These are phyloP conservation scores for Casuarina glauca DNA, from an alignment of 306 rosid species.

Conservation along the genomic window DNA sequence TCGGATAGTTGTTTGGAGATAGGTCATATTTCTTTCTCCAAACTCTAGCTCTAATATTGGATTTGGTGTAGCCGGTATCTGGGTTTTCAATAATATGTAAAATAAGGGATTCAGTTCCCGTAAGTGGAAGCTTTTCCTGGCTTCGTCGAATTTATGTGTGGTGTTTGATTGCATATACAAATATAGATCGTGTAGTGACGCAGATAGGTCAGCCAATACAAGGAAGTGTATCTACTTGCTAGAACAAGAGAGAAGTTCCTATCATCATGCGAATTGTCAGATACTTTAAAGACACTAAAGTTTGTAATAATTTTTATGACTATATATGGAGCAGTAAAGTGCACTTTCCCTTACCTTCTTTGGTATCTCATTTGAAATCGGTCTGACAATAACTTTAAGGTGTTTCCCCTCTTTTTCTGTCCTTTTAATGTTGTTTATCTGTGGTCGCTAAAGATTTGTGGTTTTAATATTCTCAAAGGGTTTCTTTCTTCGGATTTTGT, in stretches of 20 bases:
- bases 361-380: neutral
- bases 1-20: conserved; percentile 88
- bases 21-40: conserved; percentile 42
- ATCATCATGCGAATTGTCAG: neutral
- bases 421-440: neutral
- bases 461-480: neutral
- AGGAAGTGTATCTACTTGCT: neutral
- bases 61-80: neutral
- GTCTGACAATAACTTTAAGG: neutral
- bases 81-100: neutral
- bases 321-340: neutral
- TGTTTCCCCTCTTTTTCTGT: neutral
- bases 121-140: conserved; percentile 1
- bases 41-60: conserved; percentile 6
- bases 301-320: neutral
- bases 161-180: neutral
- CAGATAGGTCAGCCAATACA: neutral
- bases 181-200: neutral
- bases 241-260: neutral
- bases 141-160: neutral
- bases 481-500: neutral
- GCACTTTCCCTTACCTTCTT: neutral
- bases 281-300: neutral
- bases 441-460: neutral
- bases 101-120: conserved; percentile 25